Conservation (phyloP, 2,329 filamentous ascomycete genomes). For the Fusarium verticillioides region DNA sequence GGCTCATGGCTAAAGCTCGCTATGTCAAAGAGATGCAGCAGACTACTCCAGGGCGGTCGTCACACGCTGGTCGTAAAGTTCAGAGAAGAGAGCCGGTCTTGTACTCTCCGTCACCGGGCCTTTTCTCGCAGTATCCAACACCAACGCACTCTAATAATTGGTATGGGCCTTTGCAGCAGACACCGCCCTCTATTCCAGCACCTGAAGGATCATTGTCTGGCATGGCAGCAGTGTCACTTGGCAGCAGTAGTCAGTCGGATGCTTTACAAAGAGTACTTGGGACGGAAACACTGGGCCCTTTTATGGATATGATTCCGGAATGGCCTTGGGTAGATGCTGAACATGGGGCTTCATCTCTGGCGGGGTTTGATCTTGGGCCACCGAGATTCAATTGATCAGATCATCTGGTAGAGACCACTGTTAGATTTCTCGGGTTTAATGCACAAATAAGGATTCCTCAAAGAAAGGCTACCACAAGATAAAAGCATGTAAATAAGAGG, state of each 20-base stretch:
- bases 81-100: accelerated
- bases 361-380: not conserved
- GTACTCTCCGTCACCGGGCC: not conserved
- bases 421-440: accelerated
- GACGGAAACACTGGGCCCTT: not conserved
- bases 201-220: not conserved
- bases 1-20: not conserved
- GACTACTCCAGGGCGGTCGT: accelerated
- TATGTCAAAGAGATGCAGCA: not conserved
- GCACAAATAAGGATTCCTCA: accelerated
- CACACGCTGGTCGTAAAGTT: accelerated
- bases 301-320: not conserved
- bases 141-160: not conserved
- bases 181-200: not conserved
- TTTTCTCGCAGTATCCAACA: not conserved
- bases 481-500: accelerated
- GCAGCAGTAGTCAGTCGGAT: not conserved
- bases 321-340: not conserved
- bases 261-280: not conserved
- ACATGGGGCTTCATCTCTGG: not conserved
- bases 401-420: accelerated
- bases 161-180: not conserved
- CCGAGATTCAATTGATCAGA: not conserved
- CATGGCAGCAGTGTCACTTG: accelerated
- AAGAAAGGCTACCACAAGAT: too few species aligned